A percentile compares a stretch with the other conserved stretches of the same genome.
Conservation (phyloP, 768 basidiomycete genomes). For the Leccinum broughii region DNA sequence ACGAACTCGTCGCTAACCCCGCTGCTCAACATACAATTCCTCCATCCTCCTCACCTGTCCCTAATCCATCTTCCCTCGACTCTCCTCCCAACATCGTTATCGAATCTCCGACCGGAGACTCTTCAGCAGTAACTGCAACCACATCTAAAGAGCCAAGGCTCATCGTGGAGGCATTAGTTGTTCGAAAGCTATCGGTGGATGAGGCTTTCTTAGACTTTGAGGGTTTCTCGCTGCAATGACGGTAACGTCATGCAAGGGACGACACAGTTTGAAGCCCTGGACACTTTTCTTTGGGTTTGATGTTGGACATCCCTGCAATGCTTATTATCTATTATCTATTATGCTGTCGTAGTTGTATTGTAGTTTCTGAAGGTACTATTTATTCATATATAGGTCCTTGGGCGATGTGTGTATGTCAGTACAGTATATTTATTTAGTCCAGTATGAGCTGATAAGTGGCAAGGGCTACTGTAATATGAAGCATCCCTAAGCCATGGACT, state of each 20-base stretch:
- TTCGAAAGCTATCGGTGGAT: constrained; percentile 72
- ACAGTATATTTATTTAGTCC: not conserved
- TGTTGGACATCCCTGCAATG: no score
- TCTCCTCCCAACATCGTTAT: constrained; percentile 35
- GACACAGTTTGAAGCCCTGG: not conserved
- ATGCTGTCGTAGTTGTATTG: not conserved
- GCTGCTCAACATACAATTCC: constrained; percentile 2
- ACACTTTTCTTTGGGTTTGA: not conserved
- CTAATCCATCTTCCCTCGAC: constrained; percentile 29
- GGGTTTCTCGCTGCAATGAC: constrained; percentile 44
- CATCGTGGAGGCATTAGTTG: constrained; percentile 80
- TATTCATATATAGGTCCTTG: not conserved
- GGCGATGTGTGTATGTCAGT: not conserved
- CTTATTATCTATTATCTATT: not conserved
- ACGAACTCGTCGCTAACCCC: not conserved
- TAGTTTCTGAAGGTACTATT: not conserved
- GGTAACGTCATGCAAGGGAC: not conserved
- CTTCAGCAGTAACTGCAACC: not conserved
- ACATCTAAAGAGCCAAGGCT: constrained; percentile 45
- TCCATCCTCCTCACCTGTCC: constrained; percentile 4
- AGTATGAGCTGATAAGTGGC: no score
- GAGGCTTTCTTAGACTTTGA: constrained; percentile 79
- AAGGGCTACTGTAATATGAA: not conserved
- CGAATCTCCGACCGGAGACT: constrained; percentile 14
- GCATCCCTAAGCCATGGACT: constrained; percentile 14